Percentiles rank a stretch among this genome's conserved stretches.
These are phyloP conservation scores for Kondoa malvinella DNA, from an alignment of 768 basidiomycete species.

Conservation along the genomic window DNA sequence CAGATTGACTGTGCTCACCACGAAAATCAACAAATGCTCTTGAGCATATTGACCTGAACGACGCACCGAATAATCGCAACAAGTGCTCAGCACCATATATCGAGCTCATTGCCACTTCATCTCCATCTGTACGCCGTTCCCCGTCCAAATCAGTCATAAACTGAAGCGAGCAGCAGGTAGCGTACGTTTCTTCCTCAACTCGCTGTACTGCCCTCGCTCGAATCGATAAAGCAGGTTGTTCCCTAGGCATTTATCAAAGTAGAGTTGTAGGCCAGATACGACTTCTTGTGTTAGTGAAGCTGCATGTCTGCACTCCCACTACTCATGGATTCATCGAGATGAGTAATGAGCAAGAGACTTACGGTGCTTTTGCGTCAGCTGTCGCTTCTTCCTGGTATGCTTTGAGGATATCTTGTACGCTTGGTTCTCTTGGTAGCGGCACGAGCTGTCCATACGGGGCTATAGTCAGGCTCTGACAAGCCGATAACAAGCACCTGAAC, in stretches of 20 bases:
- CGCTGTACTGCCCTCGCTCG: slow-evolving; percentile 81
- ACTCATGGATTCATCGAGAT: background rate
- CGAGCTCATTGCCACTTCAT: slow-evolving; percentile 70
- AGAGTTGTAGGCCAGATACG: slow-evolving; percentile 63
- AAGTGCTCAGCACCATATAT: slow-evolving; percentile 92
- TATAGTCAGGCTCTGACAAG: background rate
- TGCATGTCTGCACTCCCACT: background rate
- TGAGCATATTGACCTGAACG: background rate
- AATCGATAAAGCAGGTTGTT: slow-evolving; percentile 84
- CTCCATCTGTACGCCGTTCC: slow-evolving; percentile 42
- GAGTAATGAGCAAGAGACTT: background rate
- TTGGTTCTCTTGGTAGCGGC: slow-evolving; percentile 59
- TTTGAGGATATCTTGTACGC: slow-evolving; percentile 46
- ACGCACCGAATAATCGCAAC: slow-evolving; percentile 71
- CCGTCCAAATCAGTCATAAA: background rate
- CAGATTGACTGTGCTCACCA: slow-evolving; percentile 49
- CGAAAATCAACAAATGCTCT: background rate
- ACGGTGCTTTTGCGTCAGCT: background rate
- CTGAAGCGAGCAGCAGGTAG: slow-evolving; percentile 36
- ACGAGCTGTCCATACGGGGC: slow-evolving; percentile 48
- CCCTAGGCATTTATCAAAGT: slow-evolving; percentile 76
- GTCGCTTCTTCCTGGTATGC: slow-evolving; percentile 1
- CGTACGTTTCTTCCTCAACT: slow-evolving; percentile 54
- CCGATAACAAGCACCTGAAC: no score
- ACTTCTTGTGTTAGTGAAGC: slow-evolving; percentile 39